Conservation (phyloP, 163 green algal genomes). For the Prototheca stagnorum region DNA sequence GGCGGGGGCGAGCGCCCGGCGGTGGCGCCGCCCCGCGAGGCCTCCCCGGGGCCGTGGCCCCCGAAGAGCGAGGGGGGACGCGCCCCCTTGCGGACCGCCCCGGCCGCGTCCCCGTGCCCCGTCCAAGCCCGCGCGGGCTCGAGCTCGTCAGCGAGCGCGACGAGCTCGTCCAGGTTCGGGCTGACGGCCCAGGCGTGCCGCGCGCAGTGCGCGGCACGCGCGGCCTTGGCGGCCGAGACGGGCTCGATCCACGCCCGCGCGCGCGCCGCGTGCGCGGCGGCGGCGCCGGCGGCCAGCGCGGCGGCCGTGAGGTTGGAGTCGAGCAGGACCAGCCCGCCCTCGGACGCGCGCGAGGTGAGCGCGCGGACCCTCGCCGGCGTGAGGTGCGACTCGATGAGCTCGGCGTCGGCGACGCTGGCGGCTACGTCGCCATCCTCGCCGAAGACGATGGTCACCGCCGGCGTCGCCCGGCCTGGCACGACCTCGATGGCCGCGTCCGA, state of each 20-base stretch:
- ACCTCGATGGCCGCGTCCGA: background rate
- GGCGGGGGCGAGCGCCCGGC: no score
- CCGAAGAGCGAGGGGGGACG: no score
- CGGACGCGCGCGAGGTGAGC: background rate
- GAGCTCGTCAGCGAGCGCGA: slow-evolving; percentile 12
- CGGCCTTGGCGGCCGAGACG: slow-evolving; percentile 24
- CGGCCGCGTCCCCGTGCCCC: no score
- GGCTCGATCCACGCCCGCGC: slow-evolving; percentile 31
- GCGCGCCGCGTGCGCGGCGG: slow-evolving; percentile 1
- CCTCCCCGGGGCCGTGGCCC: no score
- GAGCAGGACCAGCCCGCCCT: slow-evolving; percentile 13
- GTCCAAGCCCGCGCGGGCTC: no score
- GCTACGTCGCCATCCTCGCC: slow-evolving; percentile 23
- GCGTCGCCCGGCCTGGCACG: slow-evolving; percentile 4
- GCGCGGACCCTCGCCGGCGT: background rate
- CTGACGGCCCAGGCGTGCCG: slow-evolving; percentile 15
- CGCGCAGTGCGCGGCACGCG: slow-evolving; percentile 5
- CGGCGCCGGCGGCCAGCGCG: slow-evolving; percentile 6
- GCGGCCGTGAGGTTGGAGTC: slow-evolving; percentile 21
- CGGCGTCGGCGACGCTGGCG: slow-evolving; percentile 27
- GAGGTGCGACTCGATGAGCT: slow-evolving; percentile 11
- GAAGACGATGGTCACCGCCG: slow-evolving; percentile 25
- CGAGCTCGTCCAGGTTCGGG: slow-evolving; percentile 26
- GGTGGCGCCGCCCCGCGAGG: no score
- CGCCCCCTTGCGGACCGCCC: no score